Evolutionary conservation across 1,284 basidiomycete genomes (phyloP).

Genomic region (Ustilago shanxiensis): DNA sequence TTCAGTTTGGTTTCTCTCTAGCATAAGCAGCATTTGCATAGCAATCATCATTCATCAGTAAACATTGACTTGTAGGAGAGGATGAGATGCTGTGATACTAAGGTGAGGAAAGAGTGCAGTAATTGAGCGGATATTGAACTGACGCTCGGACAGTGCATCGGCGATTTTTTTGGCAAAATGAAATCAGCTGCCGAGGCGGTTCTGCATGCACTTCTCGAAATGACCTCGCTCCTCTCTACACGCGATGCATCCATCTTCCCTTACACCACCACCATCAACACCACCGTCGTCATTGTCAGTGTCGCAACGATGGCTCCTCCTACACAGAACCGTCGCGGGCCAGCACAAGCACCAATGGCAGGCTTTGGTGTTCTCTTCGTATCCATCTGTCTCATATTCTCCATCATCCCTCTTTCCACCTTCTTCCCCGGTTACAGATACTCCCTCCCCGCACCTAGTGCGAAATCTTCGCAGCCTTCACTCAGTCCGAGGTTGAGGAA

Average conservation of each 20-base stretch:
- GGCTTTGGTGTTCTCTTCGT: conserved; percentile 35
- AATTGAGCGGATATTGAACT: background rate
- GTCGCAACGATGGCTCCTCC: background rate
- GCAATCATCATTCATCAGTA: background rate
- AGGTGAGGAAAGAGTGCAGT: background rate
- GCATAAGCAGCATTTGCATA: background rate
- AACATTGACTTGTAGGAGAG: too few relatives aligned
- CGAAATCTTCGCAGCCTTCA: conserved; percentile 5
- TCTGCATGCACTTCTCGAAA: background rate
- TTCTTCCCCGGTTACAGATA: conserved; percentile 16
- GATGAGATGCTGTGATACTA: background rate
- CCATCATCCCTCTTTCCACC: conserved; percentile 34
- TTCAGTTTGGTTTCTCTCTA: background rate
- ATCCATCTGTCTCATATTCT: conserved; percentile 30
- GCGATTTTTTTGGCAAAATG: background rate
- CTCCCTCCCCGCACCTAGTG: background rate
- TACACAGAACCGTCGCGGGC: background rate
- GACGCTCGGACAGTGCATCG: background rate
- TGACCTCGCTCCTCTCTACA: background rate
- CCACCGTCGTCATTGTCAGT: background rate
- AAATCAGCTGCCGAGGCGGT: background rate
- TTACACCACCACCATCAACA: background rate
- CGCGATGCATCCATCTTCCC: background rate
- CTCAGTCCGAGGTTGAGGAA: conserved; percentile 10
- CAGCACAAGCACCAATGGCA: conserved; percentile 34